Base-by-base conservation (phyloP, 2,329 filamentous ascomycete genomes). In the Leptoxyphium fumago region DNA sequence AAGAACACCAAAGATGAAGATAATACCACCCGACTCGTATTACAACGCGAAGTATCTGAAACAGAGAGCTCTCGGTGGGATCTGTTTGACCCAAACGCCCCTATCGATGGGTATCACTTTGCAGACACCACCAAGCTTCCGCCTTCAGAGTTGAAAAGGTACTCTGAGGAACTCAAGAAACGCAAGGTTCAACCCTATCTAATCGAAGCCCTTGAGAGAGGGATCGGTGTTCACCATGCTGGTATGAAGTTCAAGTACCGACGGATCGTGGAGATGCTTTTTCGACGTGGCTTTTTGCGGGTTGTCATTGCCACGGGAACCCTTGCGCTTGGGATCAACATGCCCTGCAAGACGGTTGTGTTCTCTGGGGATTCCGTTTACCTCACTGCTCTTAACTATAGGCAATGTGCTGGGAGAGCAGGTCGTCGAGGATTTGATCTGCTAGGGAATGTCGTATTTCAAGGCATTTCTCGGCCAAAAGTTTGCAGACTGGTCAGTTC, bases 281-380 rank as follows among this genome's bases (percentile, higher is more conserved):
- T 86, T 63, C 73, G 84, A 8, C 80, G 75, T 57, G 80, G 82
- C 1, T 87, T 75, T 55, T 61, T 88, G 36, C 72, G 74, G 7
- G 77, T 82, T 1, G 77, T 88, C 26, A 71, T 88, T 21, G 82
- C 83, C 1, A 88, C 83, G 1, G 83, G 82, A 1, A 87, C 82
- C 0, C 69, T 87, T 17, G 80, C 80, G 1, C 66, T 88, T 5
- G 84, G 84, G 65, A 82, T 89, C 65, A 89, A 85, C 50, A 84
- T 85, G 80, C 84, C 84, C 9, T 88, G 82, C 59, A 84, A 84
- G 59, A 89, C 83, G 1, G 82, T 87, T 0, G 75, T 86, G 1
- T 89, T 89, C 58, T 72, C 71, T 13, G 82, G 81, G 0, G 82
- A 88, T 57, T 84, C 78, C 0, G 69, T 83, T 2, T 86, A 75